Conservation (phyloP, 495 filamentous ascomycete genomes). For the Tuber calosporum region DNA sequence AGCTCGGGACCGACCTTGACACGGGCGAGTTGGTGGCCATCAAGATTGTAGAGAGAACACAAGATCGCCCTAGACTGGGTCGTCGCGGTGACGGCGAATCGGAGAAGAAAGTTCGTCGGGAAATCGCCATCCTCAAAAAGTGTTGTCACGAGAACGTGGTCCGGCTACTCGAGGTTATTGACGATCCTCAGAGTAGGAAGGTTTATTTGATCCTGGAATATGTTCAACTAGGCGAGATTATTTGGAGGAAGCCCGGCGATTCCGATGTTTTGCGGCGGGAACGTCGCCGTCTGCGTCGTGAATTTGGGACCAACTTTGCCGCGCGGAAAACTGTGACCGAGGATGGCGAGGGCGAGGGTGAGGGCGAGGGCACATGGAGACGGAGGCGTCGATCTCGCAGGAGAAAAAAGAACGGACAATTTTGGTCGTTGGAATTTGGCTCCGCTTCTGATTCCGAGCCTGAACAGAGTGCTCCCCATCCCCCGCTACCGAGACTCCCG, state of each 20-base stretch:
- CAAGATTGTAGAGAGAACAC: conserved; percentile 95
- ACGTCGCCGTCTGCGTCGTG: conserved; percentile 53
- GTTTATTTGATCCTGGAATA: conserved; percentile 96
- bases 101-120: conserved; percentile 76
- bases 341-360: conserved; percentile 19
- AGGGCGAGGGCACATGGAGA: conserved; percentile 16
- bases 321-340: conserved; percentile 17
- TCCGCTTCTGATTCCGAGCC: conserved; percentile 30
- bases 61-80: conserved; percentile 84
- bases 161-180: conserved; percentile 90
- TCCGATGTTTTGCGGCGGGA: conserved; percentile 75
- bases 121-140: conserved; percentile 97
- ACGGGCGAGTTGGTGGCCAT: conserved; percentile 83
- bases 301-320: conserved; percentile 22
- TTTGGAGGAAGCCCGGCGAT: conserved; percentile 79
- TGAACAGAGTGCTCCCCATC: conserved; percentile 5
- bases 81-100: conserved; percentile 51
- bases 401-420: conserved; percentile 28
- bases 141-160: conserved; percentile 93
- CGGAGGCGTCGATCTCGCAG: conserved; percentile 25
- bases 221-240: conserved; percentile 85
- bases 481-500: conserved; percentile 27
- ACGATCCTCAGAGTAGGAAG: conserved; percentile 90
- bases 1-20: conserved; percentile 71
- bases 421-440: conserved; percentile 42